Base-by-base conservation (phyloP, 1,284 basidiomycete genomes). In the Ganoderma meredithae region DNA sequence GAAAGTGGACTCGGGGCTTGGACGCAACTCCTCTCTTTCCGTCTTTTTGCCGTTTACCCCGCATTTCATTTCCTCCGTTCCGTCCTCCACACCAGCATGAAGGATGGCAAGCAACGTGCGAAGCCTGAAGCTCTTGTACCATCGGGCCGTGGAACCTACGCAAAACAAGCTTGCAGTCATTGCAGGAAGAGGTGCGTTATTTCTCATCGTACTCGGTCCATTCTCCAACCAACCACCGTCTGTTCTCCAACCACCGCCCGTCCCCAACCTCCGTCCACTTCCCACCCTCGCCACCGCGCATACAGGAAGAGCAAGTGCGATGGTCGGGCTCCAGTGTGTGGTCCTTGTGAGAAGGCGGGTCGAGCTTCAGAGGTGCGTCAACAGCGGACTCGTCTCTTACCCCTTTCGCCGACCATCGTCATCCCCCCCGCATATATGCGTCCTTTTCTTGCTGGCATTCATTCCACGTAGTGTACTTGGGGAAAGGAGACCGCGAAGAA, bases 261-360 rank as follows among this genome's bases (percentile, higher is more conserved):
- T 22, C 47, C 27, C 36, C 47, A 0, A 22, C 41, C 31, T 36
- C 47, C 27, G 27, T 31, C 27, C 27, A 3, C 27, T 31, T 44
- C 47, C 25, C 56, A 49, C 55, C 47, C 39, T 49, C 36, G 41
- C 55, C 59, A 33, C 60, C 22, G 17, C 36, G 3, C 17, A 43
- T 22, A 13, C 53, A 88, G 86, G 74, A 88, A 88, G 75, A 84
- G 82, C 49, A 86, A 84, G 72, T 88, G 87, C 75, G 84, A 86
- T 71, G 86, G 85, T 22, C 75, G 76, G 47, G 82, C 83, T 68
- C 86, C 86, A 8, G 77, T 83, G 27, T 87, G 86, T 71, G 78
- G 80, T 33, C 80, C 84, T 31, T 88, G 86, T 73, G 76, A 77
- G 33, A 70, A 75, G 33, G 80, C 81, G 31, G 85, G 85, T 3